Base-by-base conservation (phyloP, 140 eudicot genomes). In the Ambrosia hybrid region DNA sequence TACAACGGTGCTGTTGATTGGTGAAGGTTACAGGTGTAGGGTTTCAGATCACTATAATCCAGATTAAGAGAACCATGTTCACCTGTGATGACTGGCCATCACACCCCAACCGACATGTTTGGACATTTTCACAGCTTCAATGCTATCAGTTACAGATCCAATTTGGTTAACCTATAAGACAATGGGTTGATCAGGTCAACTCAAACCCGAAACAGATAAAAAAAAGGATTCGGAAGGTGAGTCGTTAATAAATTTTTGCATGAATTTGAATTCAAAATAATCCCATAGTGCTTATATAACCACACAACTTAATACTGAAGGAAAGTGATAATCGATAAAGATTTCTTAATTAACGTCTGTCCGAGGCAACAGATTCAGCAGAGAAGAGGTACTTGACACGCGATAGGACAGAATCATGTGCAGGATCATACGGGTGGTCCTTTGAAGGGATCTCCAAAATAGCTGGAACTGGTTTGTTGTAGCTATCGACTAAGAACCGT, bases 401-500 rank as follows among this genome's bases (percentile, higher is more conserved):
- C 15, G 97, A 93, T 68, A 93, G 88, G 51, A 93, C 91, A 6
- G 99, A 93, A 80, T 90, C 97, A 30, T 93, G 96, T 38, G 88
- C 82, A 9, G 99, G 97, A 83, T 93, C 99, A 69, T 90, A 90
- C 1, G 99, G 97, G 70, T 90, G 99, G 80, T 90, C 97, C 88
- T 93, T 93, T 16, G 99, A 93, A 43, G 99, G 99, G 67, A 93
- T 93, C 90, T 93, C 99, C 79, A 90, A 63, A 52, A 93, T 90
- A 52, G 97, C 98, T 37, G 98, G 98, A 73, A 93, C 79, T 71
- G 98, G 99, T 58, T 93, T 86, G 91, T 88, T 90, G 89, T 93
- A 93, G 90, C 99, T 90, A 77, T 93, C 97, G 9, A 93, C 99
- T 34, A 90, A 48, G 80, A 87, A 88, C 81, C 99, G 77, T 72